Percentiles rank a stretch among this genome's conserved stretches.
phyloP scores from a whole-genome alignment of 176 grass and related monocot genomes.

The Rhynchospora breviuscula region DNA sequence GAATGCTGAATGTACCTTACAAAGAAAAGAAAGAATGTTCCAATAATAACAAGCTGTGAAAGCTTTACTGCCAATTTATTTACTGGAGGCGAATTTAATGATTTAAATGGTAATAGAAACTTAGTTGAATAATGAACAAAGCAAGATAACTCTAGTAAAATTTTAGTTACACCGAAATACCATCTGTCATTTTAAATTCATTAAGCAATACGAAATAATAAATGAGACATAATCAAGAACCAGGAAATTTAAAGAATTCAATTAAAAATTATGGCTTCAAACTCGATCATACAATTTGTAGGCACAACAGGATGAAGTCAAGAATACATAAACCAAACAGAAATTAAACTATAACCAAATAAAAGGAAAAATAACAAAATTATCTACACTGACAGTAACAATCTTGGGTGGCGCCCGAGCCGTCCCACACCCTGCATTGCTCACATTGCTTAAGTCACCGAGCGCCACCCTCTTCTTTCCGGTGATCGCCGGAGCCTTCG shows the following conservation, averaged over 20 bases:
- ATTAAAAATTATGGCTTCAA: not conserved
- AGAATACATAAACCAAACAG: not conserved
- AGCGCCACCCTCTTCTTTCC: conserved; percentile 91
- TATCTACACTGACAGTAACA: not conserved
- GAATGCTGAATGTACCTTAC: not conserved
- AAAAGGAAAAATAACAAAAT: not conserved
- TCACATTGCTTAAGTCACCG: conserved; percentile 58
- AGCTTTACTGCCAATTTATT: not conserved
- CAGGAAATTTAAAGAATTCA: not conserved
- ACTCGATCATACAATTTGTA: not conserved
- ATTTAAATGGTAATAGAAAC: too few relatives aligned
- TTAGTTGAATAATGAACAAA: not conserved
- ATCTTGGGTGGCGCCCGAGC: conserved; percentile 10
- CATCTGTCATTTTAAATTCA: not conserved
- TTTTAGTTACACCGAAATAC: not conserved
- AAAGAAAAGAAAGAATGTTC: not conserved
- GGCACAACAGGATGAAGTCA: conserved; percentile 13
- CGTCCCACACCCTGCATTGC: not conserved
- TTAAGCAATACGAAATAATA: not conserved
- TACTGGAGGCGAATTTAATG: not conserved
- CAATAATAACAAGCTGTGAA: not conserved
- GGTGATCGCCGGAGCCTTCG: conserved; percentile 21
- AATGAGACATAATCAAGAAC: not conserved
- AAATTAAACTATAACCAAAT: not conserved
- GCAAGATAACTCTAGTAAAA: not conserved